Evolutionary conservation across 805 yeast species (phyloP), one percentile per base, ranked within the genome.

Genomic region (Metschnikowia noctiluminum): DNA sequence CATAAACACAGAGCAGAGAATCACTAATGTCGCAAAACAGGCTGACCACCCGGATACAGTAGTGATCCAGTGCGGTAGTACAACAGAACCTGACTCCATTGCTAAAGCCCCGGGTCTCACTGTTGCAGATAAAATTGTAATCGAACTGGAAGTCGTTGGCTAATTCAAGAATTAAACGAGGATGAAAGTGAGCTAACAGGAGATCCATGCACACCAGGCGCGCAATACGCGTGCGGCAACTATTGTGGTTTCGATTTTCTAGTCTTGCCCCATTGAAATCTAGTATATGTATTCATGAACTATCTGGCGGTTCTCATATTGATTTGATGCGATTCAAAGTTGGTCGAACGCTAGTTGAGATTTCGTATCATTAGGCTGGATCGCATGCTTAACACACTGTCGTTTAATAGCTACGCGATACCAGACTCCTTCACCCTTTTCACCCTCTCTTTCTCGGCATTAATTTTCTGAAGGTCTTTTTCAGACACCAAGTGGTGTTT

Each of bases 401-500:
- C 21, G 21, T 21, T 21, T 21, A 4, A 30, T 30, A 3, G 10
- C 13, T 38, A 54, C 12, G 56, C 52, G 38, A 50, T 48, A 16
- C 54, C 56, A 12, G 48, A 42, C 15, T 54, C 54, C 42, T 51
- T 53, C 26, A 48, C 41, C 26, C 50, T 39, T 31, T 48, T 50
- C 11, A 52, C 50, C n/a, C 51, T 38, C n/a, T 51, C 74, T 46
- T 59, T 63, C 48, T 72, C 76, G 46, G 54, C 49, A 27, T 65
- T 60, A 14, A 73, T 54, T 52, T 64, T 62, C 45, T 66, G 66
- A 46, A 84, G 63, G 41, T 84, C 86, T 16, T 82, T 85, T 55
- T 83, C 89, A 0, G 89, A 81, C 12, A 85, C 72, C 55, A 87
- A 69, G 64, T 84, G 87, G 63, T 87, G 95, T 4, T 61, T 67